Percentiles rank a stretch among this genome's conserved stretches.
Evolutionary conservation across 1,139 yeast species (phyloP).

Genomic region (Debaryomyces udenii): DNA sequence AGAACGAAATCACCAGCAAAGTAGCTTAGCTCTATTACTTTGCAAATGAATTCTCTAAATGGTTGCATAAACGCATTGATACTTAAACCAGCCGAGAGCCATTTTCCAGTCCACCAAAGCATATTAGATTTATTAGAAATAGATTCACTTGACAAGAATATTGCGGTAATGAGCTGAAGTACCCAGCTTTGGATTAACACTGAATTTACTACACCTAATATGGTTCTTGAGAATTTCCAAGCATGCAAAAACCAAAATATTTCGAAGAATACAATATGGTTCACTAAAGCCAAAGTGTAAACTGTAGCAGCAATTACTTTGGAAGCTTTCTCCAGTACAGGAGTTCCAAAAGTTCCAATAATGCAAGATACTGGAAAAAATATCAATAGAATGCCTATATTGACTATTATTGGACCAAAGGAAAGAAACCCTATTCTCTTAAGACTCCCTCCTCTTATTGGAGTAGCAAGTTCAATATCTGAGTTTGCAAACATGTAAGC

Average conservation of each 20-base stretch:
- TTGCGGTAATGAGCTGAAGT: slow-evolving; percentile 40
- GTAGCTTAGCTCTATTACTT: slow-evolving; percentile 55
- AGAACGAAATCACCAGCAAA: slow-evolving; percentile 56
- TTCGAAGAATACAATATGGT: slow-evolving; percentile 50
- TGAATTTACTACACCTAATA: slow-evolving; percentile 50
- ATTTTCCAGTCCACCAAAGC: slow-evolving; percentile 74
- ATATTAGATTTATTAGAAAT: slow-evolving; percentile 52
- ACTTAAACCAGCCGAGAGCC: slow-evolving; percentile 58
- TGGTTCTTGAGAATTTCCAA: slow-evolving; percentile 52
- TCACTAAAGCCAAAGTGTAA: slow-evolving; percentile 45
- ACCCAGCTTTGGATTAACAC: slow-evolving; percentile 47
- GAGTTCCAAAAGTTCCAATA: slow-evolving; percentile 49
- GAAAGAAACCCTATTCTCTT: slow-evolving; percentile 46
- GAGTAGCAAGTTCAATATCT: slow-evolving; percentile 38
- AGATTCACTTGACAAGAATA: slow-evolving; percentile 52
- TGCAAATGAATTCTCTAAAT: slow-evolving; percentile 55
- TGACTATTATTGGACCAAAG: slow-evolving; percentile 50
- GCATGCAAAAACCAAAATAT: slow-evolving; percentile 55
- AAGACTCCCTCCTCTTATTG: slow-evolving; percentile 34
- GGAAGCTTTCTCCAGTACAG: slow-evolving; percentile 42
- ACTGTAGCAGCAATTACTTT: slow-evolving; percentile 46
- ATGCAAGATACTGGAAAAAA: slow-evolving; percentile 45
- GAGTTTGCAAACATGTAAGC: slow-evolving; percentile 52
- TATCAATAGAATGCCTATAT: slow-evolving; percentile 39
- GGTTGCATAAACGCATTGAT: slow-evolving; percentile 57